These are phyloP conservation scores for Paramarasmius palmivorus DNA, from an alignment of 1,284 basidiomycete species.

Conservation along the genomic window DNA sequence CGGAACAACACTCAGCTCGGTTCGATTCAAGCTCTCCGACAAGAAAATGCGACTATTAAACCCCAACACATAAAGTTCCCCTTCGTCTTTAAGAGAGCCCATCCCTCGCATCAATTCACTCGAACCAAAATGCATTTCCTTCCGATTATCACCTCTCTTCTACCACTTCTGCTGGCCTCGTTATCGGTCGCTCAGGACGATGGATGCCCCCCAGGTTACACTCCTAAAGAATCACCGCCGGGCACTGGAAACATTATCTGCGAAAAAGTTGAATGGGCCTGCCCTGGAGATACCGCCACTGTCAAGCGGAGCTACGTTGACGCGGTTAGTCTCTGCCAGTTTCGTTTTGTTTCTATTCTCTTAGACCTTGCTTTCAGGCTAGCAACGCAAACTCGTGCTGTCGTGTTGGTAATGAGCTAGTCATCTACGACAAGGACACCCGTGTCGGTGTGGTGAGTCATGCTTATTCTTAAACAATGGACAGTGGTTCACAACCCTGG, in stretches of 20 bases:
- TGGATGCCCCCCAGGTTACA: not conserved
- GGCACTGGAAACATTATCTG: not conserved
- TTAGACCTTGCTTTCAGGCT: not conserved
- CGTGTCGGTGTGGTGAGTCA: conserved; percentile 2
- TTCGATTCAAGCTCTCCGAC: too few species aligned
- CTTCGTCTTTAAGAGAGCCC: too few species aligned
- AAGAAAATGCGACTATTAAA: too few species aligned
- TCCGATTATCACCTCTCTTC: not conserved
- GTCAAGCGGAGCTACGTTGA: not conserved
- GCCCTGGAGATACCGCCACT: not conserved
- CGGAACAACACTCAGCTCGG: too few species aligned
- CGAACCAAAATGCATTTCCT: conserved; percentile 1
- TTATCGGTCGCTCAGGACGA: not conserved
- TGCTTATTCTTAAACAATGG: too few species aligned
- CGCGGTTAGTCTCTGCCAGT: not conserved
- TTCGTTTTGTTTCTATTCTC: not conserved
- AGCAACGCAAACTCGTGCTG: conserved; percentile 1
- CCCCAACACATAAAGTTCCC: too few species aligned
- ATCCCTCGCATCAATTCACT: too few species aligned
- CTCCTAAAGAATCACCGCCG: not conserved
- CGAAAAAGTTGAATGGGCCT: not conserved
- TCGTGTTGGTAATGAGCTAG: not conserved
- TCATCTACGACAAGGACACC: not conserved
- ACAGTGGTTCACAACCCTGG: too few species aligned
- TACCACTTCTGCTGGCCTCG: not conserved